Evolutionary conservation across 352 stramenopile genomes (phyloP), one percentile per base, ranked within the genome.

Genomic region (Stramenopiles sp.): DNA sequence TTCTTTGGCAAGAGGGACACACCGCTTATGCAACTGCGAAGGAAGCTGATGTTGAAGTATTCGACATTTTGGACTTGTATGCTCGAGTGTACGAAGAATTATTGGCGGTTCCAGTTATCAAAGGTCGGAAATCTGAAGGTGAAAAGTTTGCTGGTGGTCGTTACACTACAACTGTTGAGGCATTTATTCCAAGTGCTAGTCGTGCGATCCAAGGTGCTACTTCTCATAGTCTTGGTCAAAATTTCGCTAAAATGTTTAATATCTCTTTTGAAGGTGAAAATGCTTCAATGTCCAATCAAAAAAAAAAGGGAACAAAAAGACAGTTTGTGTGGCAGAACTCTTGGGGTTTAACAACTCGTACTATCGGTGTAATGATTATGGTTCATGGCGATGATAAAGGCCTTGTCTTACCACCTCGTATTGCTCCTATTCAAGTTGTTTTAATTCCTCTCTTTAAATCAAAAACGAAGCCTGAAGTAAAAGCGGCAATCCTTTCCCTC

Each of bases 181-280:
- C 81, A 12, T 97, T 96, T 53, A 93, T 99, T 56, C 74, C 77
- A 5, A 57, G 67, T 5, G 68, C 59, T 15, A 85, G 86, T 23
- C 62, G 86, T 48, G 83, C 81, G 8, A 94, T 99, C 56, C 86
- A 99, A 59, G 85, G 75, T 8, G 86, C 81, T 6, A 99, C 86
- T 23, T 91, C 68, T 43, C 86, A 99, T 60, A 83, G 91, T 54
- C 59, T 97, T 36, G 86, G 86, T 39, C 83, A 97, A 57, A 99
- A 97, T 62, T 99, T 99, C 55, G 83, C 77, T 38, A 93, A 91
- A 51, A 97, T 97, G 80, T 97, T 97, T 56, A 76, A 91, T 48
- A 96, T 99, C 48, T 62, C 83, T 48, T 84, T 85, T 56, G 71
- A 89, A 49, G 85, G 91, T 48, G 68, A 86, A 21, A 60, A 77